These are phyloP conservation scores for Yamadazyma membranifaciens DNA, from an alignment of 1,139 yeast species.

Conservation along the genomic window DNA sequence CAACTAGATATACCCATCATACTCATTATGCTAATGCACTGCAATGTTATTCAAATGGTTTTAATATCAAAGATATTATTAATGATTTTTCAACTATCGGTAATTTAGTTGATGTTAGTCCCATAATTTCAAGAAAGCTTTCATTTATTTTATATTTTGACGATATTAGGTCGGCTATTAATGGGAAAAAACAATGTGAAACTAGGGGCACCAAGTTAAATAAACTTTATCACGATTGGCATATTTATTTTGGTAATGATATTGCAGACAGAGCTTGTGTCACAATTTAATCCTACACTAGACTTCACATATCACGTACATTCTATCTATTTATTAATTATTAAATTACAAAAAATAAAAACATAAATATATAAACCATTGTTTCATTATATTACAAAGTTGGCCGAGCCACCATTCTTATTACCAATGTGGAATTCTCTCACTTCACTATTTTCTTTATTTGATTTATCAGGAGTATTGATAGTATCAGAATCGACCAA, in stretches of 20 bases:
- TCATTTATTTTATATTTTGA: constrained; percentile 63
- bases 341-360: too few species aligned
- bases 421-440: constrained; percentile 14
- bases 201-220: constrained; percentile 34
- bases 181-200: constrained; percentile 52
- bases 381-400: constrained; percentile 14
- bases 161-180: constrained; percentile 62
- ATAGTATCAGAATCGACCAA: constrained; percentile 36
- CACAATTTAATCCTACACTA: neutral
- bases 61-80: constrained; percentile 32
- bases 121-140: constrained; percentile 64
- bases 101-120: constrained; percentile 57
- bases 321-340: neutral
- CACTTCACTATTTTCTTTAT: constrained; percentile 10
- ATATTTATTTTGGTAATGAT: constrained; percentile 66
- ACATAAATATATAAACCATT: neutral
- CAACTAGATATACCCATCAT: constrained; percentile 12
- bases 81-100: constrained; percentile 60
- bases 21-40: constrained; percentile 32
- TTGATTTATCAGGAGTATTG: constrained; percentile 13
- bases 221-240: constrained; percentile 59
- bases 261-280: constrained; percentile 52
- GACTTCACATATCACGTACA: neutral
- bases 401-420: constrained; percentile 12
- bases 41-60: constrained; percentile 27